A percentile compares a stretch with the other conserved stretches of the same genome.
phyloP scores from a whole-genome alignment of 73 alveolate species.

The Effrenium voratum region DNA sequence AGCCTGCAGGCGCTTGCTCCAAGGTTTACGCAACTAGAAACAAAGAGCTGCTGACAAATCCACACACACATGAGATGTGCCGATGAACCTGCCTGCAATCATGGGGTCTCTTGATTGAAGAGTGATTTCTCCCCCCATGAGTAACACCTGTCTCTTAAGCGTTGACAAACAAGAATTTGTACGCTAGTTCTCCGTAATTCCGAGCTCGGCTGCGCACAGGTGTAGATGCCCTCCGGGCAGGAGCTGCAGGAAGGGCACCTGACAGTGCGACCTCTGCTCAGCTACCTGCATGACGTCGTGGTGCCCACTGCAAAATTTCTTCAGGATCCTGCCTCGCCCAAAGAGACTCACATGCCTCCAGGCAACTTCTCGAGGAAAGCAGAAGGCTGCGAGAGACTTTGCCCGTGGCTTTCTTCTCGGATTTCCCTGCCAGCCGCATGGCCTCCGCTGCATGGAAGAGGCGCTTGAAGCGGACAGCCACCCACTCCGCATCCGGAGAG shows the following conservation, averaged over 20 bases:
- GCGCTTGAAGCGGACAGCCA: constrained; percentile 45
- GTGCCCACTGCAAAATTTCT: neutral
- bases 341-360: constrained; percentile 36
- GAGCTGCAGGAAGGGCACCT: constrained; percentile 59
- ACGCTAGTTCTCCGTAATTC: too few species aligned
- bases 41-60: neutral
- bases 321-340: neutral
- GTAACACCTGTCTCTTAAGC: too few species aligned
- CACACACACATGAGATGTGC: too few species aligned
- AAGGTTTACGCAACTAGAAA: neutral
- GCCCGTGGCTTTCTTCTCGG: neutral
- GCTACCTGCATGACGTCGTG: neutral
- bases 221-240: constrained; percentile 82
- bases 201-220: constrained; percentile 27
- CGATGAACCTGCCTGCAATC: too few species aligned
- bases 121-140: too few species aligned
- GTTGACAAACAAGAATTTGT: too few species aligned
- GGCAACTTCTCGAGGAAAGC: constrained; percentile 40
- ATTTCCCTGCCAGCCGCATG: constrained; percentile 40
- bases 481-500: constrained; percentile 63
- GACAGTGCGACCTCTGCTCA: neutral
- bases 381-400: neutral
- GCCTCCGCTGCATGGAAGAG: constrained; percentile 75
- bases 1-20: too few species aligned
- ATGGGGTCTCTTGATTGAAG: too few species aligned